phyloP scores from a whole-genome alignment of 805 yeast genomes.

The Saccharomycopsis synnaedendra region DNA sequence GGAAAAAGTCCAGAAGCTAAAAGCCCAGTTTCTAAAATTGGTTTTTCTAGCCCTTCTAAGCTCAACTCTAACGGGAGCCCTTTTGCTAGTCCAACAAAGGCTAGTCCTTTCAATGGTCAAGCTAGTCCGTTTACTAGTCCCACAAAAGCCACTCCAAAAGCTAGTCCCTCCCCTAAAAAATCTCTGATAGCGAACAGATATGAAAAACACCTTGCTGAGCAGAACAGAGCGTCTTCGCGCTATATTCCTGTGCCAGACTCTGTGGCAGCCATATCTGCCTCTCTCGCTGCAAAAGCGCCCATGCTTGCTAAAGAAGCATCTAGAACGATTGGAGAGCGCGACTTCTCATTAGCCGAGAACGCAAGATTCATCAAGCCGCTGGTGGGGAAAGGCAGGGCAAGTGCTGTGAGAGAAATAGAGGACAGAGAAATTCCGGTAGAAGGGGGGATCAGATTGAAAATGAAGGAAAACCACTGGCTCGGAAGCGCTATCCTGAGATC shows the following conservation, averaged over 20 bases:
- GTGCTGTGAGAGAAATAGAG: constrained; percentile 4
- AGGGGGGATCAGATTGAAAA: constrained; percentile 8
- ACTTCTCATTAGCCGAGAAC: constrained; percentile 8
- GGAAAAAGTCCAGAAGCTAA: too few relatives aligned
- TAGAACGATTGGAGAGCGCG: constrained; percentile 13
- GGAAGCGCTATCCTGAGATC: constrained; percentile 15
- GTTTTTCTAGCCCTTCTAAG: too few relatives aligned
- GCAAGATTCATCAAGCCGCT: constrained; percentile 10
- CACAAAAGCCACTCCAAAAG: too few relatives aligned
- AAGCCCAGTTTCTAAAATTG: too few relatives aligned
- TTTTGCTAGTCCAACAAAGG: too few relatives aligned
- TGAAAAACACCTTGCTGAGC: too few relatives aligned
- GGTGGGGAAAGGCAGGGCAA: not conserved
- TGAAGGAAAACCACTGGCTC: constrained; percentile 15
- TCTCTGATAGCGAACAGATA: too few relatives aligned
- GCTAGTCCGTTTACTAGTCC: too few relatives aligned
- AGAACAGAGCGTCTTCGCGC: not conserved
- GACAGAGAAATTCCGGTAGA: constrained; percentile 1
- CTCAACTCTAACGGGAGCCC: too few relatives aligned
- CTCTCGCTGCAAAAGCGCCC: constrained; percentile 15
- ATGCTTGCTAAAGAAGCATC: constrained; percentile 2
- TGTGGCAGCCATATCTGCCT: constrained; percentile 14
- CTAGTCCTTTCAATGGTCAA: too few relatives aligned
- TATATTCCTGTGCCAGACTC: constrained; percentile 16
- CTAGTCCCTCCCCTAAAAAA: too few relatives aligned